Evolutionary conservation across 805 yeast genomes (phyloP).

Genomic region (Millerozyma acaciae): DNA sequence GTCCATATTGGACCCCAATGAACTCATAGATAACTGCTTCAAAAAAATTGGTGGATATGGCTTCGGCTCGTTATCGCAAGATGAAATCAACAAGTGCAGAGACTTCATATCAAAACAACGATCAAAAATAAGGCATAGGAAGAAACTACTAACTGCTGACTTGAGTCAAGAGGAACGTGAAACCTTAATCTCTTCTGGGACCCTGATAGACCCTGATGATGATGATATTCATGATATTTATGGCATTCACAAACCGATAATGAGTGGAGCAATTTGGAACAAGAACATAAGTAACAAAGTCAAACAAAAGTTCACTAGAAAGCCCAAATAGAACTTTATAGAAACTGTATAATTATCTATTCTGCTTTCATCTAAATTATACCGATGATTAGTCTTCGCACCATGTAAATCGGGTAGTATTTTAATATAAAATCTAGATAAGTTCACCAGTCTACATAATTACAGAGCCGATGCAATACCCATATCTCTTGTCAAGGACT

Average conservation of each 20-base stretch:
- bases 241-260: conserved; percentile 40
- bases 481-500: conserved; percentile 48
- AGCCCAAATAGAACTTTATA: conserved; percentile 6
- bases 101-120: conserved; percentile 71
- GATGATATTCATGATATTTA: conserved; percentile 41
- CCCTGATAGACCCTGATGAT: conserved; percentile 11
- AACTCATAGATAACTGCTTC: conserved; percentile 69
- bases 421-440: background rate
- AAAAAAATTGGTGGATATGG: conserved; percentile 61
- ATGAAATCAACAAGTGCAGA: conserved; percentile 74
- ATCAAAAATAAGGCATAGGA: conserved; percentile 29
- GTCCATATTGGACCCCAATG: conserved; percentile 61
- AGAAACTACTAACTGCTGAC: conserved; percentile 26
- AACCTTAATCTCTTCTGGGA: conserved; percentile 20
- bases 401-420: background rate
- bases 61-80: conserved; percentile 74
- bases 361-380: background rate
- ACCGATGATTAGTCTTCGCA: background rate
- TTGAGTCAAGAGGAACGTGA: conserved; percentile 39
- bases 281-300: conserved; percentile 54
- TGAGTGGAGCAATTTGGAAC: conserved; percentile 63
- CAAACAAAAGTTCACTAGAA: conserved; percentile 32
- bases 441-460: no score
- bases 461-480: conserved; percentile 32
- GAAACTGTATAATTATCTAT: background rate